Percentiles rank a stretch among this genome's conserved stretches.
Conservation (phyloP, 202 grass and related monocot genomes). For the Zoysia matrella region DNA sequence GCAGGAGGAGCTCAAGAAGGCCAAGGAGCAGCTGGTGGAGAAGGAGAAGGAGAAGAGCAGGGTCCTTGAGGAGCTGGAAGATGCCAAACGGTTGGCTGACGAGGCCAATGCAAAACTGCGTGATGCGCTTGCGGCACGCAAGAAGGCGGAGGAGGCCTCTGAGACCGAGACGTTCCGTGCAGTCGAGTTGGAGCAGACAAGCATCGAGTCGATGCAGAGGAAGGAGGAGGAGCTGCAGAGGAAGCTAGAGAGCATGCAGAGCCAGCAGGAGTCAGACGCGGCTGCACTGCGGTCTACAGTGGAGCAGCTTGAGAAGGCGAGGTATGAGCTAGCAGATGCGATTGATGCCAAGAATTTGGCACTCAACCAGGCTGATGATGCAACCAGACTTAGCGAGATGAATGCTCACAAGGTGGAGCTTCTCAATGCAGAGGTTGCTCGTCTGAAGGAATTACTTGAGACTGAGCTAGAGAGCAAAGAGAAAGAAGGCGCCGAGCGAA, state of each 20-base stretch:
- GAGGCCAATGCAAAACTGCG: conserved; percentile 68
- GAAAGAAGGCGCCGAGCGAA: conserved; percentile 47
- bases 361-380: conserved; percentile 59
- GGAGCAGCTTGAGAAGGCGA: conserved; percentile 16
- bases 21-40: conserved; percentile 58
- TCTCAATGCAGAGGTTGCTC: conserved; percentile 54
- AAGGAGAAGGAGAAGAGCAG: conserved; percentile 59
- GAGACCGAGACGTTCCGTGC: conserved; percentile 57
- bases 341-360: conserved; percentile 64
- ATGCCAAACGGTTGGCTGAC: conserved; percentile 51
- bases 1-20: conserved; percentile 60
- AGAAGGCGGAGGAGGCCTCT: conserved; percentile 57
- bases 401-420: conserved; percentile 63
- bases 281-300: conserved; percentile 24
- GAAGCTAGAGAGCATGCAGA: conserved; percentile 60
- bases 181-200: conserved; percentile 63
- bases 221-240: conserved; percentile 57
- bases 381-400: conserved; percentile 50
- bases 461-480: conserved; percentile 47
- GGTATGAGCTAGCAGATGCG: conserved; percentile 56
- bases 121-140: conserved; percentile 48
- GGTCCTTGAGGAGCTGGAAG: conserved; percentile 64
- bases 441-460: conserved; percentile 49
- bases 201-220: conserved; percentile 56
- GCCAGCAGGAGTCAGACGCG: conserved; percentile 53